Conservation (phyloP, 208 protist species). For the Tritrichomonas foetus region DNA sequence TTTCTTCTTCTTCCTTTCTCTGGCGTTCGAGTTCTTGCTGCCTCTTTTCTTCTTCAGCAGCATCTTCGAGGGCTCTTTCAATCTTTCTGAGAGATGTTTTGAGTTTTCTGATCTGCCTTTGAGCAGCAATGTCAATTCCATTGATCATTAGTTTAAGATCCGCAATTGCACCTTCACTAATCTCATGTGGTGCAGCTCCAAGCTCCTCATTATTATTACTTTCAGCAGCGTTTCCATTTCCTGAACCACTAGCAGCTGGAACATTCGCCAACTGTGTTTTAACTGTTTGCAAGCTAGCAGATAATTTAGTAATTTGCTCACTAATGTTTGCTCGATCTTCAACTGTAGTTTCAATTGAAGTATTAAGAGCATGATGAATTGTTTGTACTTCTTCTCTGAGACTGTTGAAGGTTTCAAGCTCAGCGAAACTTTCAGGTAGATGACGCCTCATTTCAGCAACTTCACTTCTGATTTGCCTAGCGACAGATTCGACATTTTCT, state of each 20-base stretch:
- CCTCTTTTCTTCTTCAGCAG: not conserved
- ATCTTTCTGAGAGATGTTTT: not conserved
- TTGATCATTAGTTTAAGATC: not conserved
- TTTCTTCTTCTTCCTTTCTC: no score
- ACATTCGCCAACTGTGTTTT: no score
- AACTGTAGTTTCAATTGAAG: not conserved
- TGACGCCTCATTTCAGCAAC: no score
- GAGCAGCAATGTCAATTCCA: not conserved
- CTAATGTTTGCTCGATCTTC: not conserved
- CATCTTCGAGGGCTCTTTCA: not conserved
- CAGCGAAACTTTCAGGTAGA: no score
- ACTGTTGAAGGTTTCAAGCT: not conserved
- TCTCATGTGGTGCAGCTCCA: not conserved
- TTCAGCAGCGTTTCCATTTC: not conserved
- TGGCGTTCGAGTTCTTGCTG: not conserved
- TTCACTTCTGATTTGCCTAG: no score
- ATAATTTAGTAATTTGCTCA: no score
- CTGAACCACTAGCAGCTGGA: no score
- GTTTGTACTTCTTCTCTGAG: not conserved
- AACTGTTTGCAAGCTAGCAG: no score
- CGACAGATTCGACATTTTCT: no score
- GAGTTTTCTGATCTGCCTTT: not conserved
- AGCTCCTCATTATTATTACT: not conserved
- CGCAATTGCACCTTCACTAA: not conserved
- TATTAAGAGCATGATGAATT: not conserved